These are phyloP conservation scores for Chlorella sp. DNA, from an alignment of 139 green algal genomes.

Conservation along the genomic window DNA sequence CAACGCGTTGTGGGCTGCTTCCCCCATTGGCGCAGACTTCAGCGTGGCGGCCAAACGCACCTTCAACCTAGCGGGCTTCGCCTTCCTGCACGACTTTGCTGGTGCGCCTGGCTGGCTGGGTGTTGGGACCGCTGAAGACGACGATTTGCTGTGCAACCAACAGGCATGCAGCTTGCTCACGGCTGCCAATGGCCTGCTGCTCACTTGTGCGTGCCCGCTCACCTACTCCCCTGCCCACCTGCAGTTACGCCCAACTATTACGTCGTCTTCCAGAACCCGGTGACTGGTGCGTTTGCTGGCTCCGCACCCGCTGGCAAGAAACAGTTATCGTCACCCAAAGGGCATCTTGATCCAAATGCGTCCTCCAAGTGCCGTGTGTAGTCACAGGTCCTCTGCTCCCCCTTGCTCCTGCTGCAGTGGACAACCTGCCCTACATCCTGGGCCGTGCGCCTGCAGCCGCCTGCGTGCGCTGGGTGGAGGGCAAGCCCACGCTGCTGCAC, in stretches of 20 bases:
- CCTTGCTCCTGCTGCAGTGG: constrained; percentile 7
- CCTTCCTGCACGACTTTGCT: constrained; percentile 60
- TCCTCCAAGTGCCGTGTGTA: too few species aligned
- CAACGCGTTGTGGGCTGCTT: background rate
- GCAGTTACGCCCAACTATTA: constrained; percentile 46
- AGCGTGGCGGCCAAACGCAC: background rate
- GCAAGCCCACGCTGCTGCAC: constrained; percentile 39
- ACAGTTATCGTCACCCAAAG: too few species aligned
- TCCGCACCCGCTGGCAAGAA: background rate
- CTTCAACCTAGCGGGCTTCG: constrained; percentile 41
- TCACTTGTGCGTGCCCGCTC: too few species aligned
- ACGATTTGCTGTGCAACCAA: too few species aligned
- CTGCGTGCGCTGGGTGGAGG: constrained; percentile 43
- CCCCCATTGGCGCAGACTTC: background rate
- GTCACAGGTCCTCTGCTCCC: background rate
- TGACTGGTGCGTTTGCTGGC: background rate
- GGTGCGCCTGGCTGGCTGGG: too few species aligned
- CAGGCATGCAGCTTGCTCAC: too few species aligned
- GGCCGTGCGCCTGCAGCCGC: constrained; percentile 30
- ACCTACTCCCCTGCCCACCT: too few species aligned
- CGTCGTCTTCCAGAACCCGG: constrained; percentile 51
- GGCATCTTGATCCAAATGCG: too few species aligned
- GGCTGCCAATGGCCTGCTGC: too few species aligned
- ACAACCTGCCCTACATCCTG: constrained; percentile 38
- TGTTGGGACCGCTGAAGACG: too few species aligned